These are phyloP conservation scores for Claviceps pazoutovae DNA, from an alignment of 2,329 filamentous ascomycete genomes.

Conservation along the genomic window DNA sequence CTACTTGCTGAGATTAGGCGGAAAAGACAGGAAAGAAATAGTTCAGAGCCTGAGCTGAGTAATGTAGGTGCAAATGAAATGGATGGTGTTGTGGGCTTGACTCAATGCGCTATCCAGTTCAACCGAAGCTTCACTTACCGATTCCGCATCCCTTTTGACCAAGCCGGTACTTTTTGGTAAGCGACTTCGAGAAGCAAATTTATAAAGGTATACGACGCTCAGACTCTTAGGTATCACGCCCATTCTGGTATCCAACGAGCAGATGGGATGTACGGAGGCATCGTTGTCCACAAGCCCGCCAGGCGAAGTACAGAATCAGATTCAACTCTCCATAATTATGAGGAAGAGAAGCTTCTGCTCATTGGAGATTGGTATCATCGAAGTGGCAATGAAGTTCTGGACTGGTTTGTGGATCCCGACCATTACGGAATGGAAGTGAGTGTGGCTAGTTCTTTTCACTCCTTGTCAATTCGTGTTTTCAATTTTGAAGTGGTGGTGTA, in stretches of 20 bases:
- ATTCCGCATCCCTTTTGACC: constrained; percentile 38
- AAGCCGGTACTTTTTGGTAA: constrained; percentile 46
- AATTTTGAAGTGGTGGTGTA: constrained; percentile 11
- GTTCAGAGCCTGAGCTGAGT: background rate
- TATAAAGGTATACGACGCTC: background rate
- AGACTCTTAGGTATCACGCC: constrained; percentile 39
- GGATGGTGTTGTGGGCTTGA: constrained; percentile 50
- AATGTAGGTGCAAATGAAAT: constrained; percentile 32
- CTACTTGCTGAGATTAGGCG: too few relatives aligned
- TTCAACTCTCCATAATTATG: constrained; percentile 12
- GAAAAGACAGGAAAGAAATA: background rate
- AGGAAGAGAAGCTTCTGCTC: constrained; percentile 21
- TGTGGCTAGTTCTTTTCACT: background rate
- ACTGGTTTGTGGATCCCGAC: constrained; percentile 11
- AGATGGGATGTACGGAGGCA: constrained; percentile 11
- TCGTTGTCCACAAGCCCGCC: constrained; percentile 21
- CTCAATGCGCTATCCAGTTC: constrained; percentile 45
- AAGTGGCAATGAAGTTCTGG: constrained; percentile 17
- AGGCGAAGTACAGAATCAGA: constrained; percentile 15
- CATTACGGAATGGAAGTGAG: constrained; percentile 9
- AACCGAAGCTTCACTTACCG: constrained; percentile 37
- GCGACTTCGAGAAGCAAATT: background rate
- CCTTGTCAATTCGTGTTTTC: background rate
- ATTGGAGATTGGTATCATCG: constrained; percentile 26
- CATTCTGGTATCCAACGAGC: constrained; percentile 38